A percentile compares a stretch with the other conserved stretches of the same genome.
Evolutionary conservation across 2,329 filamentous ascomycete species (phyloP).

Genomic region (Penicillium sp.): DNA sequence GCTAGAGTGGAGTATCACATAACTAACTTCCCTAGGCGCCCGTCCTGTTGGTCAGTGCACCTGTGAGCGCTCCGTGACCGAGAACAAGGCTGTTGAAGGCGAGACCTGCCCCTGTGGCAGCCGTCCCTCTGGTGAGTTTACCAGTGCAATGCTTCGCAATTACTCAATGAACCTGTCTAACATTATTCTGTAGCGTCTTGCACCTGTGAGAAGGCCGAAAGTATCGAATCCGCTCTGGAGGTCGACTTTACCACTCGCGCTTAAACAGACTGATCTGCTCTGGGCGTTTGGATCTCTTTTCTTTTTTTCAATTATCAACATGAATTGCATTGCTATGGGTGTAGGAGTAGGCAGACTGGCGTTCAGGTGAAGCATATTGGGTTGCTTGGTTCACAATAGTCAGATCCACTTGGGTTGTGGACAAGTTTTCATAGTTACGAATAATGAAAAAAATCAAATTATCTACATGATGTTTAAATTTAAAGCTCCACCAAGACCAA

Average conservation of each 20-base stretch:
- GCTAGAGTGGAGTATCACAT: not conserved
- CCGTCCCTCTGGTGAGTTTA: conserved; percentile 64
- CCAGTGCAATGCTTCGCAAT: not conserved
- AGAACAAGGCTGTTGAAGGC: conserved; percentile 65
- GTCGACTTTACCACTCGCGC: conserved; percentile 79
- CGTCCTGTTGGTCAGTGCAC: conserved; percentile 79
- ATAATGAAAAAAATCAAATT: not conserved
- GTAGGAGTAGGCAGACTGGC: conserved; percentile 3
- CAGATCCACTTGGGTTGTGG: not conserved
- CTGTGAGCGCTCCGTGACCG: conserved; percentile 68
- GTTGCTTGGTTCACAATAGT: conserved; percentile 1
- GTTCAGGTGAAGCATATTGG: conserved; percentile 1
- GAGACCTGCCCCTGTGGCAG: conserved; percentile 74
- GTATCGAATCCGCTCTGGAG: conserved; percentile 65
- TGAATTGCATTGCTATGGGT: conserved; percentile 12
- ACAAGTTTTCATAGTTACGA: conserved; percentile 3
- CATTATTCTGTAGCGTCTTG: conserved; percentile 56
- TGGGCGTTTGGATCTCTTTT: not conserved
- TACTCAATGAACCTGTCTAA: not conserved
- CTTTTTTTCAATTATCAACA: not conserved
- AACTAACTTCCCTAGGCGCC: conserved; percentile 48
- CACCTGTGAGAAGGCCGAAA: conserved; percentile 76
- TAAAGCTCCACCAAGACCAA: not conserved
- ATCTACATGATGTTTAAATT: not conserved
- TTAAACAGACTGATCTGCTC: conserved; percentile 5